These are phyloP conservation scores for Isoetes taiwanensis DNA, from an alignment of 75 land plant species.

Conservation along the genomic window DNA sequence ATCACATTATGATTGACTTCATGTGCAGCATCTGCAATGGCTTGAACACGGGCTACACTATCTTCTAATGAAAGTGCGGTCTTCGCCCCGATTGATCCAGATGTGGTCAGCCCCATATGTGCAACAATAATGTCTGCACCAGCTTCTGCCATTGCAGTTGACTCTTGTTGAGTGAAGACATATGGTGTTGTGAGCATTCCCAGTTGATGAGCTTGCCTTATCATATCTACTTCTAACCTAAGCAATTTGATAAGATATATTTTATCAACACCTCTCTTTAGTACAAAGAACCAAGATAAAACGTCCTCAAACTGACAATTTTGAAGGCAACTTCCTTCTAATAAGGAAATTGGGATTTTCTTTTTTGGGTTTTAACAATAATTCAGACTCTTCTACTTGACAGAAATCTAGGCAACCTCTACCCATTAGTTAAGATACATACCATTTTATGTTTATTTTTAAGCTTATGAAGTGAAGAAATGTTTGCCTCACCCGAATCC, in stretches of 20 bases:
- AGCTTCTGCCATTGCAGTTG: conserved; percentile 80
- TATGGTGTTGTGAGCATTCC: conserved; percentile 95
- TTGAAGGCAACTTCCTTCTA: neutral
- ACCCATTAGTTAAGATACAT: too few relatives aligned
- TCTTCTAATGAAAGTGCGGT: conserved; percentile 72
- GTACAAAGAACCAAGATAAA: neutral
- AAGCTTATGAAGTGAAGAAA: neutral
- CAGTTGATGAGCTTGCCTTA: conserved; percentile 73
- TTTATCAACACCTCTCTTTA: neutral
- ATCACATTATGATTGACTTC: conserved; percentile 58
- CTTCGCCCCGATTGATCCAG: conserved; percentile 95
- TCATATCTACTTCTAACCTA: conserved; percentile 94
- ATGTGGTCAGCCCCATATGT: conserved; percentile 97
- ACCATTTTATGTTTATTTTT: too few relatives aligned
- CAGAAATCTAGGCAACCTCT: too few relatives aligned
- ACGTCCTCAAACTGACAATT: neutral
- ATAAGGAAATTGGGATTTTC: too few relatives aligned
- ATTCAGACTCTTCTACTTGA: too few relatives aligned
- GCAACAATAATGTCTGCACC: conserved; percentile 97
- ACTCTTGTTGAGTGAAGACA: conserved; percentile 79
- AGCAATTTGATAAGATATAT: conserved; percentile 8
- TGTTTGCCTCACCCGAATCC: conserved; percentile 58
- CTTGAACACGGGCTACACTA: conserved; percentile 71
- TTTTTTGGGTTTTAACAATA: too few relatives aligned
- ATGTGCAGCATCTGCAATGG: conserved; percentile 84